Percentiles rank a stretch among this genome's conserved stretches.
These are phyloP conservation scores for Thuja plicata DNA, from an alignment of 83 land plant genomes.

Conservation along the genomic window DNA sequence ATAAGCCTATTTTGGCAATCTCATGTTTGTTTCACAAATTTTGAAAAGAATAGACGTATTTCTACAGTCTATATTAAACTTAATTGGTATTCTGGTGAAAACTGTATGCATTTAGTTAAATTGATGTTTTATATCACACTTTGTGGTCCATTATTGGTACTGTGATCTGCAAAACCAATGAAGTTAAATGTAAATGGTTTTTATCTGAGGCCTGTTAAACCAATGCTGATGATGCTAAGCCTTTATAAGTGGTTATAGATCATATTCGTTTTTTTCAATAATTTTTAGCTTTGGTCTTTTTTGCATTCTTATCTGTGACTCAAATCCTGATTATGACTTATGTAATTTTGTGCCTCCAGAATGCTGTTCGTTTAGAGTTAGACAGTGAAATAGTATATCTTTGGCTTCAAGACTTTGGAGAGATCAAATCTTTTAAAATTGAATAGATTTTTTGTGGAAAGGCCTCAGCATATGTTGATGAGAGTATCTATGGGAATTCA, in stretches of 20 bases:
- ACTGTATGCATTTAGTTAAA: background rate
- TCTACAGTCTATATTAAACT: too few species aligned
- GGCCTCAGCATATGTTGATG: conserved; percentile 98
- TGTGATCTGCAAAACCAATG: too few species aligned
- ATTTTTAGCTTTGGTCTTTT: background rate
- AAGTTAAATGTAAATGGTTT: too few species aligned
- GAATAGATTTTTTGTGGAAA: conserved; percentile 72
- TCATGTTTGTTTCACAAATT: background rate
- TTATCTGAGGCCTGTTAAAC: too few species aligned
- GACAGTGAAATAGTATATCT: conserved; percentile 93
- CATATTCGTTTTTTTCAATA: too few species aligned
- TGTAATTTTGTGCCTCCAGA: conserved; percentile 35
- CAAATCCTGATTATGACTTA: background rate
- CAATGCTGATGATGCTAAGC: background rate
- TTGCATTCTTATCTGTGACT: background rate
- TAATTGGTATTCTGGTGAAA: background rate
- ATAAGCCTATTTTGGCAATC: too few species aligned
- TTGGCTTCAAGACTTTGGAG: conserved; percentile 45
- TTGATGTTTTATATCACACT: too few species aligned
- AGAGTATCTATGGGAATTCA: conserved; percentile 93
- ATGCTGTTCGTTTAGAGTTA: conserved; percentile 78
- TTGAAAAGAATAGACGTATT: too few species aligned
- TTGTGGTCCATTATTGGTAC: too few species aligned
- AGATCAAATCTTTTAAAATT: conserved; percentile 85
- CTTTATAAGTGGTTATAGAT: too few species aligned